Base-by-base conservation (phyloP, 352 stramenopile species). In the Phytophthora agathidicida region DNA sequence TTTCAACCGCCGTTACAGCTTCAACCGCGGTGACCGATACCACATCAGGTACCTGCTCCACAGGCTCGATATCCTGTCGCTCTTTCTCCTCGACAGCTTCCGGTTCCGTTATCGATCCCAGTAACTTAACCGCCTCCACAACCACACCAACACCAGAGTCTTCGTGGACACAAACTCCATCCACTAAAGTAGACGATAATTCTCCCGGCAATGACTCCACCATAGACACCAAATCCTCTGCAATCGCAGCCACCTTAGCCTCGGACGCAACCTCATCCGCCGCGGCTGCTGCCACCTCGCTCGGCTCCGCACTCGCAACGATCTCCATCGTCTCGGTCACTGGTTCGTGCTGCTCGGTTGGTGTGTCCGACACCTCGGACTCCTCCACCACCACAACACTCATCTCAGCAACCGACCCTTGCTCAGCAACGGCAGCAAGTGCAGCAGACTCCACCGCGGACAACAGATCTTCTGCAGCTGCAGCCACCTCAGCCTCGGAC, bases 361-460 rank as follows among this genome's bases (percentile, higher is more conserved):
- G 22, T 27, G 39, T 14, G 13, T 32, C 47, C 2, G 16, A 20
- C n/a, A 32, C 16, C 3, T 45, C 17, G 0, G 16, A 3, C 37
- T 48, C 47, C 31, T 43, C 36, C 36, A 7, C 22, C 13, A 13
- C 8, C 10, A 11, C 30, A 22, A 3, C n/a, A n/a, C n/a, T n/a
- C 5, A 42, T 19, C 28, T 39, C 31, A 5, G 39, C 30, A 30
- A 13, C 22, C 11, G 7, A n/a, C n/a, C n/a, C 7, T 30, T 32
- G 30, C 1, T 44, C 7, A 11, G 36, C 22, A 8, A n/a, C 26
- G 14, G 26, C 48, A 13, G 26, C 35, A 23, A 6, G 2, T 6
- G 10, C 36, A 16, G 24, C 48, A n/a, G 24, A 59, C 38, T 59
- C 50, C 27, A 49, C 35, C 32, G 47, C 33, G 28, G 13, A 36